These are phyloP conservation scores for Geotrichum australiense DNA, from an alignment of 1,139 yeast species.

Conservation along the genomic window DNA sequence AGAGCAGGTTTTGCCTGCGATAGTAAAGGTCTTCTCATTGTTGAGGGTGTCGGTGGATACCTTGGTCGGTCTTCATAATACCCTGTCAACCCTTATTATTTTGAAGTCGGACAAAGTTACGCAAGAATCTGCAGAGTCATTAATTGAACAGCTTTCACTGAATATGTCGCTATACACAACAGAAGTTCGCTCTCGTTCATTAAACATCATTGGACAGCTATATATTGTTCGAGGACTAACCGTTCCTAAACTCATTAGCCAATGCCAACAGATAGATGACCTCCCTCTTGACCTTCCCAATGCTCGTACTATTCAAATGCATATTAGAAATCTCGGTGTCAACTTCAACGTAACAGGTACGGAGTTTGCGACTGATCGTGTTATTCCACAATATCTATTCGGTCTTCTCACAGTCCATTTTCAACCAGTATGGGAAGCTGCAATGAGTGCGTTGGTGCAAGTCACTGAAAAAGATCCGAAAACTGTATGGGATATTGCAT, in stretches of 20 bases:
- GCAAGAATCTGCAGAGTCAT: slow-evolving; percentile 4
- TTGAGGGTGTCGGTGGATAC: slow-evolving; percentile 15
- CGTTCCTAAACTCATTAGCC: slow-evolving; percentile 31
- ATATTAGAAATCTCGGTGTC: slow-evolving; percentile 56
- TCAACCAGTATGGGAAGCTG: slow-evolving; percentile 81
- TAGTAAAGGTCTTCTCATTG: slow-evolving; percentile 9
- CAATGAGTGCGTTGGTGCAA: slow-evolving; percentile 51
- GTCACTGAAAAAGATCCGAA: slow-evolving; percentile 42
- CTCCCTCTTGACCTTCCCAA: slow-evolving; percentile 63
- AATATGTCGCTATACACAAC: slow-evolving; percentile 36
- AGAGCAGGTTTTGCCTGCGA: slow-evolving; percentile 10
- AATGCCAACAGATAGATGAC: slow-evolving; percentile 56
- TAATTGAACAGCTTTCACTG: slow-evolving; percentile 5
- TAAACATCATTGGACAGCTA: slow-evolving; percentile 38
- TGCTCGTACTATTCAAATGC: slow-evolving; percentile 66
- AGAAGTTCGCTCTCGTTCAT: slow-evolving; percentile 42
- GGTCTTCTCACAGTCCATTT: slow-evolving; percentile 72
- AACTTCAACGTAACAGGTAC: slow-evolving; percentile 41
- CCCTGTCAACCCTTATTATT: slow-evolving; percentile 15
- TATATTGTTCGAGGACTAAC: slow-evolving; percentile 30
- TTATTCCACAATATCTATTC: slow-evolving; percentile 52
- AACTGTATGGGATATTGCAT: slow-evolving; percentile 49
- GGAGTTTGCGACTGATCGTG: slow-evolving; percentile 25
- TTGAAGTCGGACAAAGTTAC: slow-evolving; percentile 5
- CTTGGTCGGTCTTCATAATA: slow-evolving; percentile 17